Conservation (phyloP, 495 filamentous ascomycete genomes). For the Eremomyces bilateralis region DNA sequence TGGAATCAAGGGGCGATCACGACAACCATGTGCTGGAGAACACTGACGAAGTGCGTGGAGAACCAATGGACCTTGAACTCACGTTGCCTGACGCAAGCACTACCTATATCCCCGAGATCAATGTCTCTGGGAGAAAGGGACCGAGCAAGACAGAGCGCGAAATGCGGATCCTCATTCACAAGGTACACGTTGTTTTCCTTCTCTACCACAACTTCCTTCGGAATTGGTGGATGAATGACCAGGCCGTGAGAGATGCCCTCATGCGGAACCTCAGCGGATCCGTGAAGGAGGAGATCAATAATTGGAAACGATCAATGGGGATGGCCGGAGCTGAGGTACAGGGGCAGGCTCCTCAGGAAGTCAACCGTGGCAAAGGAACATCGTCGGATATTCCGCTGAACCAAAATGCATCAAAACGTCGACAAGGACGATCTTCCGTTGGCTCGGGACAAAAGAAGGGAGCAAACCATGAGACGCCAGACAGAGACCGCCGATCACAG, state of each 20-base stretch:
- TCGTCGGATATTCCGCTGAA: too few species aligned
- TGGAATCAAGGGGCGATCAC: conserved; percentile 21
- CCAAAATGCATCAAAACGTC: too few species aligned
- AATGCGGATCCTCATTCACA: conserved; percentile 58
- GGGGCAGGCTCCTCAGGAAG: too few species aligned
- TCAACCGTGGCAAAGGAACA: too few species aligned
- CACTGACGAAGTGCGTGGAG: conserved; percentile 1
- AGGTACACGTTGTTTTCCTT: conserved; percentile 71
- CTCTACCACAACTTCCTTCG: conserved; percentile 76
- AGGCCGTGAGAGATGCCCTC: conserved; percentile 54
- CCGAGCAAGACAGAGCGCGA: conserved; percentile 63
- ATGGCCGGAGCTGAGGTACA: conserved; percentile 24
- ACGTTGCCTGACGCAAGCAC: conserved; percentile 34
- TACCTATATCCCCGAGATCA: background rate
- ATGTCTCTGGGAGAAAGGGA: conserved; percentile 47
- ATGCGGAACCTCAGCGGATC: conserved; percentile 43
- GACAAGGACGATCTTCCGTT: too few species aligned
- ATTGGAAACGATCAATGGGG: conserved; percentile 48
- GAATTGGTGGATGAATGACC: conserved; percentile 70
- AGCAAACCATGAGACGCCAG: conserved; percentile 3
- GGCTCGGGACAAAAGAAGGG: conserved; percentile 3
- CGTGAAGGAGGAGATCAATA: conserved; percentile 48
- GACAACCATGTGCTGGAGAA: too few species aligned
- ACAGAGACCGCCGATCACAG: conserved; percentile 9
- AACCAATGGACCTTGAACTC: conserved; percentile 43